Conservation (phyloP, 306 rosid species). For the Vigna hirtella region DNA sequence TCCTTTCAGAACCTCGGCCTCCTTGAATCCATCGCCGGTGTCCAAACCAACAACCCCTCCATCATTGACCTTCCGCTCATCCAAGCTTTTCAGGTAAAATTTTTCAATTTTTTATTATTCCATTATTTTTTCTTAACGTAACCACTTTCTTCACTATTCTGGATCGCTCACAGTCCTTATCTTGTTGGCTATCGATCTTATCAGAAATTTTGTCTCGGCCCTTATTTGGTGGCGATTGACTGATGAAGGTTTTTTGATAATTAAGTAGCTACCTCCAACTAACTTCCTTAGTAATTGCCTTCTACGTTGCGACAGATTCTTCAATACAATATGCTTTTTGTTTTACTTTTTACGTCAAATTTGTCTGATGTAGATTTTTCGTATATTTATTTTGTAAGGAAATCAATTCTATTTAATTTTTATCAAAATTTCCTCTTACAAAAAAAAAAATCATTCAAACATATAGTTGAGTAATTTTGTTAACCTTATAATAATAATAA, state of each 20-base stretch:
- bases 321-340: not conserved
- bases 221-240: not conserved
- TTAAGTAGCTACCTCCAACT: not conserved
- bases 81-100: conserved; percentile 73
- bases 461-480: too few relatives aligned
- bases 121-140: not conserved
- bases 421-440: too few relatives aligned
- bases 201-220: not conserved
- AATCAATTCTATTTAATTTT: too few relatives aligned
- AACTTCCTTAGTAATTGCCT: not conserved
- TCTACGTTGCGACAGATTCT: not conserved
- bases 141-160: not conserved
- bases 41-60: conserved; percentile 77
- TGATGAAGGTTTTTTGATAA: not conserved
- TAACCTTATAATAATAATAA: too few relatives aligned
- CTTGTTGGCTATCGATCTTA: not conserved
- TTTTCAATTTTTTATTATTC: not conserved
- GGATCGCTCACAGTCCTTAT: not conserved
- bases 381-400: too few relatives aligned
- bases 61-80: conserved; percentile 72
- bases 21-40: conserved; percentile 56
- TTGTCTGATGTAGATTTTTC: too few relatives aligned
- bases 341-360: not conserved
- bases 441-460: too few relatives aligned
- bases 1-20: conserved; percentile 68